Conservation (phyloP, 2,329 filamentous ascomycete species). For the Stagonosporopsis chrysanthemi region DNA sequence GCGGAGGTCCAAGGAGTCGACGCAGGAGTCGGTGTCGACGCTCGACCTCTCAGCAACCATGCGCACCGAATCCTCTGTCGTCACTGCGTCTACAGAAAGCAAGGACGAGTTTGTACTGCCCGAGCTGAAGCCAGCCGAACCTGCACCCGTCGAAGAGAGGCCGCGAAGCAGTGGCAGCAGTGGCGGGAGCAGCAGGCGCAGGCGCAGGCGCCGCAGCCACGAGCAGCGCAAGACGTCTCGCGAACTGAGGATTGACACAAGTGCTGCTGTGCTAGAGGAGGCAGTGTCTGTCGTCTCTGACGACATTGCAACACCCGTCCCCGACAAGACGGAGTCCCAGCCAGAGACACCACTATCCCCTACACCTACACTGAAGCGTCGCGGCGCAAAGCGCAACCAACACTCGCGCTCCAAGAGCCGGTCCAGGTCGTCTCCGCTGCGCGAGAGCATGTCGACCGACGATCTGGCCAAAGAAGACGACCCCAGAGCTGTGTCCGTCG, state of each 20-base stretch:
- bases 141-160: conserved; percentile 22
- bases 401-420: conserved; percentile 53
- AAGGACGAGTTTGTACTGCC: conserved; percentile 24
- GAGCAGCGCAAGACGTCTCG: conserved; percentile 13
- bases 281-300: conserved; percentile 28
- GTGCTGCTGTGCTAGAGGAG: background rate
- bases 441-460: conserved; percentile 35
- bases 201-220: conserved; percentile 36
- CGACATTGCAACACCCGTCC: conserved; percentile 25
- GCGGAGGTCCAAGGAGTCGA: conserved; percentile 39
- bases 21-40: conserved; percentile 42
- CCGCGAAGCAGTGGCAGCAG: conserved; percentile 37
- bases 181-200: conserved; percentile 37
- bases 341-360: conserved; percentile 36
- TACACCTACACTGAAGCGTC: conserved; percentile 48
- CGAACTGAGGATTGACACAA: conserved; percentile 33
- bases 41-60: conserved; percentile 26
- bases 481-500: conserved; percentile 35
- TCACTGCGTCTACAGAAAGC: conserved; percentile 32
- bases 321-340: conserved; percentile 19
- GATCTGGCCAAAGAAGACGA: conserved; percentile 26
- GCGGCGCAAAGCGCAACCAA: conserved; percentile 46
- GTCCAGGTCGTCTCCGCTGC: conserved; percentile 41
- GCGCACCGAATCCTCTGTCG: conserved; percentile 35
- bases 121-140: conserved; percentile 12